phyloP scores from a whole-genome alignment of 2,329 filamentous ascomycete species.

The Akanthomyces uredinophilus region DNA sequence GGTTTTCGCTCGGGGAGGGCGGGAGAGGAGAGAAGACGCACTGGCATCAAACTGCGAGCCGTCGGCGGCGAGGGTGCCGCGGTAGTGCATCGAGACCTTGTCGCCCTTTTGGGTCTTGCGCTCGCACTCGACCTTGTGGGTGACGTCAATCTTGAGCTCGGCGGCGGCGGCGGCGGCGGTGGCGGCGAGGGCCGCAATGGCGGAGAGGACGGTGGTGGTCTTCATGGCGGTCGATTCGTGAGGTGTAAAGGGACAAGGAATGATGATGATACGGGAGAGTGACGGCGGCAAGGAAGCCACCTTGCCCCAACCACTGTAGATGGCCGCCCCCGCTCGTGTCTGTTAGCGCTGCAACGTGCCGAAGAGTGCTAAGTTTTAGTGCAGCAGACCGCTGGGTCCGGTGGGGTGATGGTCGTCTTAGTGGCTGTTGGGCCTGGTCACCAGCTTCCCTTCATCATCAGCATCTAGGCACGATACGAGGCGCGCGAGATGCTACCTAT shows the following conservation, averaged over 20 bases:
- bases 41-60: constrained; percentile 81
- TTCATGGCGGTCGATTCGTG: constrained; percentile 37
- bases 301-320: background rate
- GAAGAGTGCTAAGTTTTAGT: too few relatives aligned
- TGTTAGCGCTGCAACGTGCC: too few relatives aligned
- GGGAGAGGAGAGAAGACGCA: constrained; percentile 28
- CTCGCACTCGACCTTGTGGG: constrained; percentile 67
- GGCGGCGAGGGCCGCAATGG: constrained; percentile 47
- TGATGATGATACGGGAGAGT: background rate
- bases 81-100: constrained; percentile 81
- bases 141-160: constrained; percentile 74
- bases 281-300: too few relatives aligned
- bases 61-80: constrained; percentile 67
- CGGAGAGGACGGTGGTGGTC: constrained; percentile 42
- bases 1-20: background rate
- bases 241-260: background rate
- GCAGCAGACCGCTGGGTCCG: too few relatives aligned
- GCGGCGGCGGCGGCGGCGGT: constrained; percentile 46
- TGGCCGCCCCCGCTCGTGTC: too few relatives aligned
- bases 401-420: too few relatives aligned
- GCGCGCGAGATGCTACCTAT: too few relatives aligned
- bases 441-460: too few relatives aligned
- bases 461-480: too few relatives aligned
- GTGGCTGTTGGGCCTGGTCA: too few relatives aligned
- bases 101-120: constrained; percentile 75